Conservation (phyloP, 2,329 filamentous ascomycete genomes). For the Huntiella decipiens region DNA sequence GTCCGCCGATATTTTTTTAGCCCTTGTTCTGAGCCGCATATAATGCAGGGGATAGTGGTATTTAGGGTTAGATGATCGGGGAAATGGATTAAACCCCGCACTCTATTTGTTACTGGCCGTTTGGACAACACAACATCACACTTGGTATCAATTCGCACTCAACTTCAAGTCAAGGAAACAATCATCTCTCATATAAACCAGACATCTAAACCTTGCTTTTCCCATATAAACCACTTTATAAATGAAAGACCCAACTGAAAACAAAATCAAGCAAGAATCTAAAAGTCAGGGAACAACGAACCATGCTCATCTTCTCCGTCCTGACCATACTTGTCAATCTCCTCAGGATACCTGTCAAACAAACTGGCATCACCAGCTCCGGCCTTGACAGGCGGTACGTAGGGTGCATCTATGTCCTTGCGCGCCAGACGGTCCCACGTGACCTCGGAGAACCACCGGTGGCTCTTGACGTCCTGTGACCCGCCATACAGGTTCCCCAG, state of each 20-base stretch:
- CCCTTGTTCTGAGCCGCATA: no score
- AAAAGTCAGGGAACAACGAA: slow-evolving; percentile 60
- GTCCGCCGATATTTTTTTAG: no score
- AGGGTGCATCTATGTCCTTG: slow-evolving; percentile 96
- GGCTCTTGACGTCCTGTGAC: slow-evolving; percentile 79
- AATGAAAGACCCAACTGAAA: background rate
- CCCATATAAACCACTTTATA: background rate
- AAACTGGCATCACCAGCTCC: slow-evolving; percentile 90
- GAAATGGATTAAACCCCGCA: no score
- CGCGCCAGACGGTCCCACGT: slow-evolving; percentile 88
- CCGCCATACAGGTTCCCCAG: slow-evolving; percentile 87
- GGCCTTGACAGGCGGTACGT: slow-evolving; percentile 86
- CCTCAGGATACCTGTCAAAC: slow-evolving; percentile 95
- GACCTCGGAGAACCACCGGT: slow-evolving; percentile 92
- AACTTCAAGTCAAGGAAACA: background rate
- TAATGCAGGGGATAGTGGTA: no score
- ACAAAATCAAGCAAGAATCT: slow-evolving; percentile 14
- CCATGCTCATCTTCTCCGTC: slow-evolving; percentile 65
- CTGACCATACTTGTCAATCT: slow-evolving; percentile 78
- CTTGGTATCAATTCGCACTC: no score
- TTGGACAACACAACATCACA: no score
- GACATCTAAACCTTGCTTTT: background rate
- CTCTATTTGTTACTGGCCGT: no score
- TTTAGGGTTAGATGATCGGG: no score
- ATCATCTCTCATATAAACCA: background rate